Evolutionary conservation across 257 asterid genomes (phyloP), one percentile per base, ranked within the genome.

Genomic region (Mentha longifolia): DNA sequence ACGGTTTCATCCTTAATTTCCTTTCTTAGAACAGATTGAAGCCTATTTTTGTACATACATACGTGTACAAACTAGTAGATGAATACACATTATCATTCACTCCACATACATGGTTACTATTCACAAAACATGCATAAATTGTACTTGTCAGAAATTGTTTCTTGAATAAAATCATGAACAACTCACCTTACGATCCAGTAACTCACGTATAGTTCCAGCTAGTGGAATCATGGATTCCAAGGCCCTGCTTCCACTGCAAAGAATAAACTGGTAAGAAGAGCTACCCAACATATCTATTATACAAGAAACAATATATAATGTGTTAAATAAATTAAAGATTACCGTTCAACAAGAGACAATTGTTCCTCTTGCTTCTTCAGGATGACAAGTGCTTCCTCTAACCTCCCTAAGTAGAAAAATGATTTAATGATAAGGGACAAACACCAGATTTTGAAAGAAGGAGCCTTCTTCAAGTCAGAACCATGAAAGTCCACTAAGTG

Each of bases 181-280:
- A 57, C 86, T 78, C 84, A 94, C 99, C 97, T 95, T 95, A 69
- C 80, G 92, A 69, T 74, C 83, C 70, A 92, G 77, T 73, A 95
- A 81, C 81, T 88, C 90, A 31, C 80, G 89, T 31, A 95, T 85
- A 47, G 85, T 92, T 72, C 80, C 88, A 74, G 81, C 85, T 67
- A 95, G 74, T 57, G 97, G 96, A 73, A 88, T 77, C 70, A 76
- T 68, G 52, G 93, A 81, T 73, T 92, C 97, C 56, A 88, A 58
- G 70, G 56, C 77, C 77, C 70, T 77, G 70, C 75, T 75, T 63
- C 72, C 89, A 65, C 80, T 71, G 77, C 92, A 84, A 77, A 83
- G 61, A 76, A 33, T 31, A 79, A 72, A 82, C 6, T 67, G 46
- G 52, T 22, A 71, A 65, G 14, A 80, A 61, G 17, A 74, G 64